Evolutionary conservation across 1,284 basidiomycete species (phyloP).

Genomic region (Vanrija humicola): DNA sequence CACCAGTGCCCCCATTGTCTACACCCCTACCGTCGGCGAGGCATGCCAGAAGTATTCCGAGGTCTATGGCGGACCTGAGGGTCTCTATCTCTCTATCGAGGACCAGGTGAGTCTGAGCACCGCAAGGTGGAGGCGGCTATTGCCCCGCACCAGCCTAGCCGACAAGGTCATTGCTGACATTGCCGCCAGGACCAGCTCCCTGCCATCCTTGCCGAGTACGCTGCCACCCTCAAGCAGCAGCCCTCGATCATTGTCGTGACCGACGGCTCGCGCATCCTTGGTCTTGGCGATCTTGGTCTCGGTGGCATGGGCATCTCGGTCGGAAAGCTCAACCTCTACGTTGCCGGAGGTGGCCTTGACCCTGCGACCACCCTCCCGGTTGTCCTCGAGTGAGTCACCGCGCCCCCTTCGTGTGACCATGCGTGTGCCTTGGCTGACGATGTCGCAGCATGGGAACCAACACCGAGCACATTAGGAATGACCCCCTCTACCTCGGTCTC

Average conservation of each 20-base stretch:
- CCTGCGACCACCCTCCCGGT: constrained; percentile 82
- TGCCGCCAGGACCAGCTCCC: constrained; percentile 57
- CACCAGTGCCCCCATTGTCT: constrained; percentile 66
- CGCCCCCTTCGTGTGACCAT: background rate
- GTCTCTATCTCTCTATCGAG: constrained; percentile 69
- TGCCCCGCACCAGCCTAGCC: background rate
- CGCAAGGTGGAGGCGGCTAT: background rate
- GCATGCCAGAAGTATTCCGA: constrained; percentile 80
- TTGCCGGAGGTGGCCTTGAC: constrained; percentile 78
- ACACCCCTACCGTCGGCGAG: constrained; percentile 89
- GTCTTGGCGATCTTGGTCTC: constrained; percentile 76
- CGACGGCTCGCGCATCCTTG: constrained; percentile 89
- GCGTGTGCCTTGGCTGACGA: background rate
- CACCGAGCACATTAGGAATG: constrained; percentile 72
- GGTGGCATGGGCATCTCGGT: constrained; percentile 81
- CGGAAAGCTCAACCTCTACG: constrained; percentile 87
- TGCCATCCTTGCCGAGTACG: constrained; percentile 43
- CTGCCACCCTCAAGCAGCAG: constrained; percentile 59
- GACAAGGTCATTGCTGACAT: constrained; percentile 1
- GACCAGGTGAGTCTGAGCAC: constrained; percentile 60
- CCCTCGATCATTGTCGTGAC: constrained; percentile 81
- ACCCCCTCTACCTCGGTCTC: constrained; percentile 86
- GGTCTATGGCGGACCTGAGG: constrained; percentile 74
- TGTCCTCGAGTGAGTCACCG: constrained; percentile 51
- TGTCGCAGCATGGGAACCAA: constrained; percentile 69